Evolutionary conservation across 208 protist species (phyloP).

Genomic region (Crithidia sp.): DNA sequence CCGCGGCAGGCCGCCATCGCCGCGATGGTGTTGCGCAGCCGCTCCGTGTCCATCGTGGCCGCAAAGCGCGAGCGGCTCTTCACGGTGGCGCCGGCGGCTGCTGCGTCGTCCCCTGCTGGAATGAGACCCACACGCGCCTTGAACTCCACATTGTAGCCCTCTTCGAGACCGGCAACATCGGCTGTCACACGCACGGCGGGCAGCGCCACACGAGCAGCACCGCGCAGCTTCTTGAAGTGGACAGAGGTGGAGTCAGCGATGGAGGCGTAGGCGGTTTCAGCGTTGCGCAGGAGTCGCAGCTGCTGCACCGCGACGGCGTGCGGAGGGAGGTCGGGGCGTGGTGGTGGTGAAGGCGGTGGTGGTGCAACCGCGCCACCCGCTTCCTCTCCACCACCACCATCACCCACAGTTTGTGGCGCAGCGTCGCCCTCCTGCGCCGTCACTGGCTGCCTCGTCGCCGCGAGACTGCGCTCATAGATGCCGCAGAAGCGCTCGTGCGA

Average conservation of each 20-base stretch:
- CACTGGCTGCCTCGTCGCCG: neutral
- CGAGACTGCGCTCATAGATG: constrained; percentile 16
- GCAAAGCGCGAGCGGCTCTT: neutral
- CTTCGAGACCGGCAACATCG: constrained; percentile 56
- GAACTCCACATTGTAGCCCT: constrained; percentile 81
- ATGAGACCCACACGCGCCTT: constrained; percentile 45
- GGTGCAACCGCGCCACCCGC: neutral
- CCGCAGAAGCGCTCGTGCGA: constrained; percentile 30
- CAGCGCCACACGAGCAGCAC: constrained; percentile 25
- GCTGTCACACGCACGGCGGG: constrained; percentile 43
- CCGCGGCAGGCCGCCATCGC: constrained; percentile 83
- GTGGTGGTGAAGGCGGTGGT: too few relatives aligned
- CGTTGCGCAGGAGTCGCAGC: constrained; percentile 16
- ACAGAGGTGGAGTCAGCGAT: constrained; percentile 71
- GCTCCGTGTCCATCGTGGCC: constrained; percentile 62
- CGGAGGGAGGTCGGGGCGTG: neutral
- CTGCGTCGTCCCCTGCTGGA: neutral
- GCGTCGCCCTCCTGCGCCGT: neutral
- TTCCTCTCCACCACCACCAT: neutral
- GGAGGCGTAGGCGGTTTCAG: constrained; percentile 43
- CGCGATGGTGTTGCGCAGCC: constrained; percentile 80
- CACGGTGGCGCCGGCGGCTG: neutral
- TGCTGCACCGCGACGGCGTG: constrained; percentile 18
- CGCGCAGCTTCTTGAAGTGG: constrained; percentile 62
- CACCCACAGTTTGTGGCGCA: neutral